phyloP scores from a whole-genome alignment of 2,329 filamentous ascomycete species.

The Colletotrichum sojae region DNA sequence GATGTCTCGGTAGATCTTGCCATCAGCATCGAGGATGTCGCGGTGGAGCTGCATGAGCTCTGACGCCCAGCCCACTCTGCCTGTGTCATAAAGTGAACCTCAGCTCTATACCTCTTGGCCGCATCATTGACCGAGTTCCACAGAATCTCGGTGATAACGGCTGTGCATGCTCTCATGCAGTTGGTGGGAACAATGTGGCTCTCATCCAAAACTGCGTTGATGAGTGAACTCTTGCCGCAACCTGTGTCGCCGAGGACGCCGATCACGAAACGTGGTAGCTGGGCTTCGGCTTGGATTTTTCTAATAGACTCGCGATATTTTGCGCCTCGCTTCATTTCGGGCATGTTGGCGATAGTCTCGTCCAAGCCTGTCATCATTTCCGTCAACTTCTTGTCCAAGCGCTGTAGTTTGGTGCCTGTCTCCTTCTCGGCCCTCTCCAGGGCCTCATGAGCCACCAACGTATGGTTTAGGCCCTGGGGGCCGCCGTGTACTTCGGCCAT shows the following conservation, averaged over 20 bases:
- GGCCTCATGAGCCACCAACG: constrained; percentile 1
- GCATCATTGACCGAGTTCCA: constrained; percentile 64
- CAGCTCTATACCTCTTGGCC: constrained; percentile 60
- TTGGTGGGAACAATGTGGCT: constrained; percentile 61
- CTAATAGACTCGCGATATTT: constrained; percentile 9
- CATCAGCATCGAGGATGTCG: constrained; percentile 61
- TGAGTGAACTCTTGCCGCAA: constrained; percentile 73
- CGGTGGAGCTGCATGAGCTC: constrained; percentile 64
- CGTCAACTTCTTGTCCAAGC: not conserved
- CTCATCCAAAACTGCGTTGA: constrained; percentile 75
- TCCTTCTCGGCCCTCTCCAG: constrained; percentile 10
- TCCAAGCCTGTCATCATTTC: not conserved
- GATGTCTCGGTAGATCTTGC: constrained; percentile 53
- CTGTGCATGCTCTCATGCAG: constrained; percentile 74
- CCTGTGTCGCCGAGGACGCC: constrained; percentile 75
- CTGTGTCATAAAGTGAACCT: constrained; percentile 69
- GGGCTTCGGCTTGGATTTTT: constrained; percentile 45
- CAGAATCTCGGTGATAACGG: constrained; percentile 72
- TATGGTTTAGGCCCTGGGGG: not conserved
- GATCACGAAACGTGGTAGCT: constrained; percentile 57
- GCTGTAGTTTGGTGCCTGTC: not conserved
- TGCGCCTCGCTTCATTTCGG: not conserved
- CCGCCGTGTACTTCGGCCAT: not conserved
- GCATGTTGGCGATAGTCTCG: not conserved
- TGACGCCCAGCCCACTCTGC: constrained; percentile 69